Evolutionary conservation across 2,329 filamentous ascomycete species (phyloP).

Genomic region (Nectriaceae sp.): DNA sequence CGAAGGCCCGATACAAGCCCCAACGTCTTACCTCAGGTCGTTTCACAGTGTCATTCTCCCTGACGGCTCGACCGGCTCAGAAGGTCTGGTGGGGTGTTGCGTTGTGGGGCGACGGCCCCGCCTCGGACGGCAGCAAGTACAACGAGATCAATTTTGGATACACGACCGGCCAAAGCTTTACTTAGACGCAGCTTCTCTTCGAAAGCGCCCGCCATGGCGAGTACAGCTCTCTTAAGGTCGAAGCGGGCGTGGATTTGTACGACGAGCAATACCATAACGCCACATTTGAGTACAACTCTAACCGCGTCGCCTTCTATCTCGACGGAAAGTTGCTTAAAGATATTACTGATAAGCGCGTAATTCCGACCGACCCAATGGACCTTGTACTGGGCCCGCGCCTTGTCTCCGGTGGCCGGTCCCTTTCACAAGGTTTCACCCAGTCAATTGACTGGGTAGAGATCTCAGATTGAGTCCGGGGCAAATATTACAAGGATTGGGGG

Average conservation of each 20-base stretch:
- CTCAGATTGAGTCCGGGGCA: neutral
- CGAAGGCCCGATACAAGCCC: slow-evolving; percentile 16
- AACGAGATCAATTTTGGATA: slow-evolving; percentile 26
- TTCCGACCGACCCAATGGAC: slow-evolving; percentile 19
- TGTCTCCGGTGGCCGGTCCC: slow-evolving; percentile 1
- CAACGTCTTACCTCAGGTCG: slow-evolving; percentile 15
- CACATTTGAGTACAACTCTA: slow-evolving; percentile 17
- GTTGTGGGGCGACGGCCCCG: slow-evolving; percentile 13
- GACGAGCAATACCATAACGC: slow-evolving; percentile 15
- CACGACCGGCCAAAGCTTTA: slow-evolving; percentile 12
- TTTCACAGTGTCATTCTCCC: slow-evolving; percentile 15
- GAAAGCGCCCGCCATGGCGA: slow-evolving; percentile 15
- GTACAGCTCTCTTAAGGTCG: slow-evolving; percentile 3
- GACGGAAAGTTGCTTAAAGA: slow-evolving; percentile 11
- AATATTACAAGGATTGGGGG: too few species aligned
- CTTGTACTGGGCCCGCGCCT: slow-evolving; percentile 17
- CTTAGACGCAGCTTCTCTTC: slow-evolving; percentile 11
- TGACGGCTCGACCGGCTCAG: slow-evolving; percentile 10
- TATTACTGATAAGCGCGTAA: slow-evolving; percentile 12
- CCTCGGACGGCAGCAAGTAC: slow-evolving; percentile 4
- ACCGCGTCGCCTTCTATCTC: slow-evolving; percentile 15
- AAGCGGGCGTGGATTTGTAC: slow-evolving; percentile 15
- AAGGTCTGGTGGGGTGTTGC: slow-evolving; percentile 22
- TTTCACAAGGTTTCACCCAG: slow-evolving; percentile 15
- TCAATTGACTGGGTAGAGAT: slow-evolving; percentile 22